These are phyloP conservation scores for Mimosa pudica DNA, from an alignment of 306 rosid species.

Conservation along the genomic window DNA sequence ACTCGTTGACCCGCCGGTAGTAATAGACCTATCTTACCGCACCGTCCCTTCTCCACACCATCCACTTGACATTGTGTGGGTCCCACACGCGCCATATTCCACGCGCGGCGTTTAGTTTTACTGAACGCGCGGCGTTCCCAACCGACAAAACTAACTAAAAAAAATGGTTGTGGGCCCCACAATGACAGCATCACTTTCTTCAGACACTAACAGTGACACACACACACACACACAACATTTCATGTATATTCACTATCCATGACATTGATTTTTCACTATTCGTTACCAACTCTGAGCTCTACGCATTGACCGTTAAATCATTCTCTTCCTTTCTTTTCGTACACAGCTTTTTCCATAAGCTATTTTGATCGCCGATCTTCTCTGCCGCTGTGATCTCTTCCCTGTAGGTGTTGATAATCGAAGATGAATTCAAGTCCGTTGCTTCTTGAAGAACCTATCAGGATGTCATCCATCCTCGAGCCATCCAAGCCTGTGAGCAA, in stretches of 20 bases:
- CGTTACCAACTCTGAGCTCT: neutral
- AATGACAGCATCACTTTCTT: neutral
- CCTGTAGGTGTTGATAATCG: neutral
- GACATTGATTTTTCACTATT: no score
- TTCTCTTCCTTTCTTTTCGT: neutral
- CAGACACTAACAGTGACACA: neutral
- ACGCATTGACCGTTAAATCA: neutral
- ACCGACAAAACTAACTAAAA: no score
- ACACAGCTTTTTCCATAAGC: neutral
- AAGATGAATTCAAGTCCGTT: slow-evolving; percentile 64
- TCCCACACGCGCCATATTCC: neutral
- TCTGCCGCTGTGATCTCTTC: neutral
- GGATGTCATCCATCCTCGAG: slow-evolving; percentile 84
- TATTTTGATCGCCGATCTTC: neutral
- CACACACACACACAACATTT: no score
- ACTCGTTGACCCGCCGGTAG: neutral
- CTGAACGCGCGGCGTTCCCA: no score
- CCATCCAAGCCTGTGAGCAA: slow-evolving; percentile 81
- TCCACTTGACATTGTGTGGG: neutral
- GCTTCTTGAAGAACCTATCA: slow-evolving; percentile 80
- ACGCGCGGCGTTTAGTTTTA: neutral
- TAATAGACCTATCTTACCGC: neutral
- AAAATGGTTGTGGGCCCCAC: neutral
- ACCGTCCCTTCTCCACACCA: neutral
- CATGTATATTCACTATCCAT: no score